phyloP scores from a whole-genome alignment of 2,329 filamentous ascomycete species.

The Claviceps digitariae region DNA sequence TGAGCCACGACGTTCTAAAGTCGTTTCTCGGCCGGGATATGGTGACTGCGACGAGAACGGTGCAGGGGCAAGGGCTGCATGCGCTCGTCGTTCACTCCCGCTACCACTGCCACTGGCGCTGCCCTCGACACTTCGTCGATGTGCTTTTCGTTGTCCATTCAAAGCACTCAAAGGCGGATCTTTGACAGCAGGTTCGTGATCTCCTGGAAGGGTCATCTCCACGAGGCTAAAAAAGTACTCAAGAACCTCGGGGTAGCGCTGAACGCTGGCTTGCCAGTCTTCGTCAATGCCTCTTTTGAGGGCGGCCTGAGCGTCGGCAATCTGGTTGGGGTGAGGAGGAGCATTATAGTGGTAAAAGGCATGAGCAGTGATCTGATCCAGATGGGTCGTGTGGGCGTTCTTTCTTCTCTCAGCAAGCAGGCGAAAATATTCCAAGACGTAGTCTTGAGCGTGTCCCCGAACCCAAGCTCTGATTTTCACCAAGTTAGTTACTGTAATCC shows the following conservation, averaged over 20 bases:
- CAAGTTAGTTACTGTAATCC: conserved; percentile 6
- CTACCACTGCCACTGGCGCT: not conserved
- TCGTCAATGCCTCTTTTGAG: conserved; percentile 65
- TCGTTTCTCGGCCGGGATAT: conserved; percentile 1
- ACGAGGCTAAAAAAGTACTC: conserved; percentile 68
- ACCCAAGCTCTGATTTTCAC: conserved; percentile 43
- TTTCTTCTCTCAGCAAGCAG: conserved; percentile 48
- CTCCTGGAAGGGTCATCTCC: conserved; percentile 48
- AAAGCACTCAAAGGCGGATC: conserved; percentile 46
- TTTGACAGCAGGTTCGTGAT: conserved; percentile 45
- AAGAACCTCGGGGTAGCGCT: conserved; percentile 67
- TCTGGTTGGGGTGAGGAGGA: conserved; percentile 46
- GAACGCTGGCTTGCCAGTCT: conserved; percentile 63
- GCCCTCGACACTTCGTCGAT: conserved; percentile 21
- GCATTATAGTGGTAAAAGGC: conserved; percentile 44
- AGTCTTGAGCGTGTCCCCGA: conserved; percentile 50
- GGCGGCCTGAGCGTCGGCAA: conserved; percentile 48
- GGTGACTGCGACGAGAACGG: not conserved
- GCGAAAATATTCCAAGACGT: conserved; percentile 52
- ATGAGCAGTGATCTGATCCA: conserved; percentile 41
- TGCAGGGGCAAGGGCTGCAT: not conserved
- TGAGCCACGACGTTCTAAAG: conserved; percentile 1
- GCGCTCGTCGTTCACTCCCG: conserved; percentile 1
- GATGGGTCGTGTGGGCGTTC: conserved; percentile 37
- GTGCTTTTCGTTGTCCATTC: conserved; percentile 32